These are phyloP conservation scores for Lepidium campestre DNA, from an alignment of 441 rosid genomes.

Conservation along the genomic window DNA sequence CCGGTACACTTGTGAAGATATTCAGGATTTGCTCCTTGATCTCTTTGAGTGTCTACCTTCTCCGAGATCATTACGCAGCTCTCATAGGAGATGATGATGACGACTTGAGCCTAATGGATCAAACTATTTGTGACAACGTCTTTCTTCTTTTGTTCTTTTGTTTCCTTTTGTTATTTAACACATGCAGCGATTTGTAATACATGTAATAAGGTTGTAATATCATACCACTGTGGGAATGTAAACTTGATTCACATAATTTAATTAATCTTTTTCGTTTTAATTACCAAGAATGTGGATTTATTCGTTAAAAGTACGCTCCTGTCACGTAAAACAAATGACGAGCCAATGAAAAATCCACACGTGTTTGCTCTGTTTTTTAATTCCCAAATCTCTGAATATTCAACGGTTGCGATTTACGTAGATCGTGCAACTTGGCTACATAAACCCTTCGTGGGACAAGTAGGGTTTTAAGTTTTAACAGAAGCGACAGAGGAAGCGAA, in stretches of 20 bases:
- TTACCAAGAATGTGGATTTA: too few relatives aligned
- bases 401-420: conserved; percentile 12
- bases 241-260: background rate
- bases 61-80: conserved; percentile 40
- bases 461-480: conserved; percentile 22
- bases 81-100: conserved; percentile 40
- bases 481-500: conserved; percentile 12
- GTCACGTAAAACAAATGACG: background rate
- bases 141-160: conserved; percentile 1
- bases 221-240: conserved; percentile 3
- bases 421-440: conserved; percentile 6
- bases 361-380: background rate
- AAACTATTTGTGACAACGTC: background rate
- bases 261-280: too few relatives aligned
- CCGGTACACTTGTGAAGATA: conserved; percentile 50
- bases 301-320: background rate
- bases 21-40: conserved; percentile 53
- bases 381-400: background rate
- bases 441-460: conserved; percentile 24
- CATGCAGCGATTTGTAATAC: conserved; percentile 9
- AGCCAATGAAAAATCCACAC: background rate
- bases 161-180: background rate
- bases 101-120: background rate
- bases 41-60: conserved; percentile 53
- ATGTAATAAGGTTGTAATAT: conserved; percentile 12